A percentile compares a stretch with the other conserved stretches of the same genome.
phyloP scores from a whole-genome alignment of 208 protist genomes.

The Leishmania gerbilli region DNA sequence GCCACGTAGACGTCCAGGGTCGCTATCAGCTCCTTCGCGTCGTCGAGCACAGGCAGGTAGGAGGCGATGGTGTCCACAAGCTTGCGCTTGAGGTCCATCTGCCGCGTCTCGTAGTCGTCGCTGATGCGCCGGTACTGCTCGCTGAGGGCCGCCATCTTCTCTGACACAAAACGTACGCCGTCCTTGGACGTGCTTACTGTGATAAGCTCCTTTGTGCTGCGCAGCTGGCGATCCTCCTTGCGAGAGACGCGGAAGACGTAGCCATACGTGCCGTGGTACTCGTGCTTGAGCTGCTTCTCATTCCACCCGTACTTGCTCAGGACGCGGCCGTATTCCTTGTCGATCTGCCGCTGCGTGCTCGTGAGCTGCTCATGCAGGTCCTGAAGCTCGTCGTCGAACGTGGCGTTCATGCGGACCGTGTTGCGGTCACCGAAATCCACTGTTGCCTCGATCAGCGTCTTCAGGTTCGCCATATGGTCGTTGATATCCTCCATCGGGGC shows the following conservation, averaged over 20 bases:
- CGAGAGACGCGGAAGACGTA: slow-evolving; percentile 93
- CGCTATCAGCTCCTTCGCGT: slow-evolving; percentile 93
- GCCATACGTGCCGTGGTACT: slow-evolving; percentile 86
- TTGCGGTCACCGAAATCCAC: slow-evolving; percentile 84
- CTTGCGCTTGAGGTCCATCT: slow-evolving; percentile 90
- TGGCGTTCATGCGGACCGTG: slow-evolving; percentile 87
- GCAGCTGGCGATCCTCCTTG: slow-evolving; percentile 92
- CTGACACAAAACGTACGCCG: slow-evolving; percentile 93
- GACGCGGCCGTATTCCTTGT: slow-evolving; percentile 71
- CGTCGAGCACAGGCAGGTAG: slow-evolving; percentile 95
- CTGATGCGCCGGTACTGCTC: slow-evolving; percentile 78
- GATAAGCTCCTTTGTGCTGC: slow-evolving; percentile 73
- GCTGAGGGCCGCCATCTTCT: slow-evolving; percentile 83
- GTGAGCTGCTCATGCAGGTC: slow-evolving; percentile 78
- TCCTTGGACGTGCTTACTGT: slow-evolving; percentile 93
- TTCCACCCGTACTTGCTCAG: slow-evolving; percentile 78
- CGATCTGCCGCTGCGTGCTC: slow-evolving; percentile 65
- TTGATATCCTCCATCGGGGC: slow-evolving; percentile 86
- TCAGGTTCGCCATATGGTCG: slow-evolving; percentile 81
- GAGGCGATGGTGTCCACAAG: slow-evolving; percentile 92
- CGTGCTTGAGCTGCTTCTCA: slow-evolving; percentile 91
- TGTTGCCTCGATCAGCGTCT: slow-evolving; percentile 79
- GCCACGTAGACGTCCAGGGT: slow-evolving; percentile 94
- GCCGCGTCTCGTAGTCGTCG: slow-evolving; percentile 75
- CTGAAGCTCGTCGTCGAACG: slow-evolving; percentile 94